A percentile compares a stretch with the other conserved stretches of the same genome.
These are phyloP conservation scores for Aspergillus cejpii DNA, from an alignment of 2,329 filamentous ascomycete species.

Conservation along the genomic window DNA sequence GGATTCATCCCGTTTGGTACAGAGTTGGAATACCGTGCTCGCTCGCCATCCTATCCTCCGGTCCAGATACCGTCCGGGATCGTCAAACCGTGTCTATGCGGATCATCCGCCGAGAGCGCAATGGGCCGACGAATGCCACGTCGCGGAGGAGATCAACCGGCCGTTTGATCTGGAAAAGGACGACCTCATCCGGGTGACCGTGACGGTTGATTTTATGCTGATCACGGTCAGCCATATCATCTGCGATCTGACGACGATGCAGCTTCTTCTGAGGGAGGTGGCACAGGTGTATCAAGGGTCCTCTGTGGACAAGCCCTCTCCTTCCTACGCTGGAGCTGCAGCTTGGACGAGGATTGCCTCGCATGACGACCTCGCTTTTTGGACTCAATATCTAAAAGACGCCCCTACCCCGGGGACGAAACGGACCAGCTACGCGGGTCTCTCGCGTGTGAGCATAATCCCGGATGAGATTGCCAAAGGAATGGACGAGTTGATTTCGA, in stretches of 20 bases:
- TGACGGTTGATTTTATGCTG: background rate
- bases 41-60: constrained; percentile 3
- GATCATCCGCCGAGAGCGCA: background rate
- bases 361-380: background rate
- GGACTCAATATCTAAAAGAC: background rate
- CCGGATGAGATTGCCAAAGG: background rate
- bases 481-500: background rate
- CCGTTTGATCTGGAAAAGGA: background rate
- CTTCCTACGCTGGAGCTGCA: background rate
- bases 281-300: background rate
- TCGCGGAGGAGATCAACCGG: constrained; percentile 3
- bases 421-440: background rate
- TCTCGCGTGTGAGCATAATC: background rate
- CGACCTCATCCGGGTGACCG: background rate
- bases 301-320: background rate
- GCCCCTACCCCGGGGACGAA: background rate
- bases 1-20: background rate
- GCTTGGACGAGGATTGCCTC: background rate
- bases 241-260: background rate
- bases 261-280: background rate
- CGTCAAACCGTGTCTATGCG: too few relatives aligned
- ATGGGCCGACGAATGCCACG: background rate
- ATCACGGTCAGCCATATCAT: background rate
- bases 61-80: constrained; percentile 2
- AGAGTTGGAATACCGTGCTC: constrained; percentile 1